Conservation (phyloP, 371 early-diverging fungal genomes). For the Neoconidiobolus thromboides region DNA sequence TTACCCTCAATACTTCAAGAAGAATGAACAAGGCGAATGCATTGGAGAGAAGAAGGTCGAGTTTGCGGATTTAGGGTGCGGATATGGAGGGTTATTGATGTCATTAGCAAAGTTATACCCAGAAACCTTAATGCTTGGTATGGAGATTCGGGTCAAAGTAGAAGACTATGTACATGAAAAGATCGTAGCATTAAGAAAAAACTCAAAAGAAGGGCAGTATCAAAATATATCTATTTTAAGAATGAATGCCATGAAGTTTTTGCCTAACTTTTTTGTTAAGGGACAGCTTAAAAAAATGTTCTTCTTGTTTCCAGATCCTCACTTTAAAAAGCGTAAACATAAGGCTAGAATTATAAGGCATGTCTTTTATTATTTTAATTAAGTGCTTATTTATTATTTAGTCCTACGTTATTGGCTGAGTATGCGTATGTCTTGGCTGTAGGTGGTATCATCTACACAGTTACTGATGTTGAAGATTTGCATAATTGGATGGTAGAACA, state of each 20-base stretch:
- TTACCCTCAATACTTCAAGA: slow-evolving; percentile 55
- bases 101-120: slow-evolving; percentile 81
- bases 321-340: slow-evolving; percentile 99
- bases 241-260: slow-evolving; percentile 98
- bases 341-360: slow-evolving; percentile 95
- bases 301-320: slow-evolving; percentile 98
- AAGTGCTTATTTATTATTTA: slow-evolving; percentile 9
- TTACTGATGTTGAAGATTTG: slow-evolving; percentile 86
- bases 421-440: slow-evolving; percentile 81
- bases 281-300: slow-evolving; percentile 93
- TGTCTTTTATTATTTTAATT: slow-evolving; percentile 2
- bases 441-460: slow-evolving; percentile 90
- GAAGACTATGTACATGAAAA: slow-evolving; percentile 81
- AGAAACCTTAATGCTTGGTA: slow-evolving; percentile 76
- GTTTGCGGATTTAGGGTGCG: slow-evolving; percentile 99
- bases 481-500: slow-evolving; percentile 93
- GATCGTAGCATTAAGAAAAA: slow-evolving; percentile 64
- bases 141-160: slow-evolving; percentile 98
- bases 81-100: slow-evolving; percentile 93
- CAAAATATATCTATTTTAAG: slow-evolving; percentile 90
- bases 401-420: slow-evolving; percentile 69
- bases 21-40: slow-evolving; percentile 17
- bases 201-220: slow-evolving; percentile 60
- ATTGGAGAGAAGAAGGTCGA: slow-evolving; percentile 34
- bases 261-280: slow-evolving; percentile 95